Evolutionary conservation across 2,329 filamentous ascomycete genomes (phyloP).

Genomic region (Ceratocystis eucalypticola): DNA sequence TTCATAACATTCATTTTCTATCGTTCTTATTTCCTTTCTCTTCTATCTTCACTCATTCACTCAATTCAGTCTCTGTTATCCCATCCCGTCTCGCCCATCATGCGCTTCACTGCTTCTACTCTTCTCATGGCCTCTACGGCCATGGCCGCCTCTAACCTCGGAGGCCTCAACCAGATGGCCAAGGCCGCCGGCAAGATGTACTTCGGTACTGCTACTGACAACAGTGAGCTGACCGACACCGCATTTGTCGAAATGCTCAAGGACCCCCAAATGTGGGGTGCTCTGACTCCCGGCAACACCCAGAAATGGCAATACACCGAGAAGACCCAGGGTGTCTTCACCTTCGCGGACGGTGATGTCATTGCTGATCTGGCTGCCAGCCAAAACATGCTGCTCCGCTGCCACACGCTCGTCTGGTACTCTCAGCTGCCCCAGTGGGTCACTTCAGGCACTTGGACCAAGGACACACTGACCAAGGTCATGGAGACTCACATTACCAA

Average conservation of each 20-base stretch:
- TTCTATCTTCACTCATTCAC: constrained; percentile 7
- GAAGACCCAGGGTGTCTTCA: constrained; percentile 44
- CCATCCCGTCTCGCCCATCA: constrained; percentile 17
- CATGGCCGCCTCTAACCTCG: constrained; percentile 21
- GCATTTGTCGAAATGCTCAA: constrained; percentile 38
- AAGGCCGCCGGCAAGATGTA: constrained; percentile 41
- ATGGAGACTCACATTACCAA: constrained; percentile 43
- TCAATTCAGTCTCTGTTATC: neutral
- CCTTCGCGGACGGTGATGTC: constrained; percentile 44
- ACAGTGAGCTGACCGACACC: constrained; percentile 31
- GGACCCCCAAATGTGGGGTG: constrained; percentile 44
- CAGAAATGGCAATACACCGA: constrained; percentile 50
- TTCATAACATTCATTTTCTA: constrained; percentile 9
- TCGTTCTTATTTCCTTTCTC: neutral
- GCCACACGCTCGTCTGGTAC: constrained; percentile 42
- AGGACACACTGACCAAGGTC: constrained; percentile 40
- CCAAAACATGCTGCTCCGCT: constrained; percentile 38
- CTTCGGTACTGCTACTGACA: constrained; percentile 50
- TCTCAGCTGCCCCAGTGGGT: constrained; percentile 31
- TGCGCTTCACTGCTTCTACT: constrained; percentile 22
- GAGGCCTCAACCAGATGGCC: constrained; percentile 36
- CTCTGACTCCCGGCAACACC: constrained; percentile 47
- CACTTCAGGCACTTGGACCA: constrained; percentile 36
- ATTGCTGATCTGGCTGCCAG: constrained; percentile 32
- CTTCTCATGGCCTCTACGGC: constrained; percentile 24